These are phyloP conservation scores for Sicyos baderoa DNA, from an alignment of 306 rosid species.

Conservation along the genomic window DNA sequence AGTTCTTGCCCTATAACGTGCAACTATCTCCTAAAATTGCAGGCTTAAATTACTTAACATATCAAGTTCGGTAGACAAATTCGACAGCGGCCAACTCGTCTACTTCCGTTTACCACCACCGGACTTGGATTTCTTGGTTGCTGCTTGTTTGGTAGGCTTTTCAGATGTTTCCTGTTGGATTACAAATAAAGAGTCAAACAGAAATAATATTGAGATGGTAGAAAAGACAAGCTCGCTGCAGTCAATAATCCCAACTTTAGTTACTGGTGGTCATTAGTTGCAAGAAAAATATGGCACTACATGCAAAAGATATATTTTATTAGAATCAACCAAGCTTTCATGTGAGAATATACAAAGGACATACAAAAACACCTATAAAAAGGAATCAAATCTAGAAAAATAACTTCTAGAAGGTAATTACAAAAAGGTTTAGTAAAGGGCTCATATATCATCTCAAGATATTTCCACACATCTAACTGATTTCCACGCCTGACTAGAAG, in stretches of 20 bases:
- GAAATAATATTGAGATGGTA: background rate
- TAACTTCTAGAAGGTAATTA: too few species aligned
- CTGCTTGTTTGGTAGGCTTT: slow-evolving; percentile 7
- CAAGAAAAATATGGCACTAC: background rate
- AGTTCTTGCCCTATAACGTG: background rate
- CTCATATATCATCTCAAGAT: too few species aligned
- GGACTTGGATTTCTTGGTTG: slow-evolving; percentile 19
- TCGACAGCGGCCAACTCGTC: slow-evolving; percentile 6
- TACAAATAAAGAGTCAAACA: slow-evolving; percentile 3
- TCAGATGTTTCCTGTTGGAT: slow-evolving; percentile 14
- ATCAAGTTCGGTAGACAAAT: background rate
- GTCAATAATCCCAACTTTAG: background rate
- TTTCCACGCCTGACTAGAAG: too few species aligned
- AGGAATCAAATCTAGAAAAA: too few species aligned
- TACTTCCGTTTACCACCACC: slow-evolving; percentile 17
- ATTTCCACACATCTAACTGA: too few species aligned
- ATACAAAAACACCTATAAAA: too few species aligned
- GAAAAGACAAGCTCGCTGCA: background rate
- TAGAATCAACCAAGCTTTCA: too few species aligned
- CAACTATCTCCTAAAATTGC: background rate
- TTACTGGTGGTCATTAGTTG: background rate
- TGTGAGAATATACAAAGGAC: too few species aligned
- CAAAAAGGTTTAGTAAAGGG: too few species aligned
- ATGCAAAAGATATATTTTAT: background rate
- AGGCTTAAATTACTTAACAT: background rate